phyloP scores from a whole-genome alignment of 345 rosid species.

The Physaria fendleri region DNA sequence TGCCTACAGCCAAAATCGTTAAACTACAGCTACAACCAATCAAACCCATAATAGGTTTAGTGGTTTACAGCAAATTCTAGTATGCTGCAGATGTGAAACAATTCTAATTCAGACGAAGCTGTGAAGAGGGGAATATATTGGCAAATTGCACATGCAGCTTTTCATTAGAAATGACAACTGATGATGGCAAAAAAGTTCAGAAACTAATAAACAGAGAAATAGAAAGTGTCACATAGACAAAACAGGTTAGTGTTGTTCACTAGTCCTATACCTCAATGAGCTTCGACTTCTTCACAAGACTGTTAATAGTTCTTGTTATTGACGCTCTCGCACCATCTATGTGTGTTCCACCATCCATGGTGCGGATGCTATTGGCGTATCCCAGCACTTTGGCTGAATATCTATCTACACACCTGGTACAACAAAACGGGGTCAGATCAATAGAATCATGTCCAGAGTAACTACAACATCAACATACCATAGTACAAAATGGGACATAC shows the following conservation, averaged over 20 bases:
- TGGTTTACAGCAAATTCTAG: neutral
- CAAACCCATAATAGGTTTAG: too few relatives aligned
- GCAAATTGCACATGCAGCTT: conserved; percentile 38
- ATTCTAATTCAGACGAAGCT: neutral
- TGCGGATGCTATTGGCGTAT: conserved; percentile 82
- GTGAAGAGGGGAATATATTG: neutral
- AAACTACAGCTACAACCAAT: too few relatives aligned
- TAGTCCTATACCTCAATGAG: conserved; percentile 41
- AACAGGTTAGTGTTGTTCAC: neutral
- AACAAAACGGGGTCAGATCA: conserved; percentile 3
- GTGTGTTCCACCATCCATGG: conserved; percentile 92
- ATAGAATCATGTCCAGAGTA: neutral
- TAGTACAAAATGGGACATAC: conserved; percentile 33
- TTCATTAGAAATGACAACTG: conserved; percentile 11
- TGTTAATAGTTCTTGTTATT: conserved; percentile 79
- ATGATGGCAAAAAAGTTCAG: neutral
- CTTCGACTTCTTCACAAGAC: conserved; percentile 69
- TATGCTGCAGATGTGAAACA: neutral
- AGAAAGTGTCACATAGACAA: neutral
- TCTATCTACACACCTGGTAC: conserved; percentile 79
- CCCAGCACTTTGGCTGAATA: conserved; percentile 84
- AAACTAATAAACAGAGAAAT: neutral
- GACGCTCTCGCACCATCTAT: conserved; percentile 88
- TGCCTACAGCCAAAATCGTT: too few relatives aligned
- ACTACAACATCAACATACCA: conserved; percentile 1